A percentile compares a stretch with the other conserved stretches of the same genome.
Evolutionary conservation across 1,284 basidiomycete species (phyloP).

Genomic region (Apiotrichum brassicae): DNA sequence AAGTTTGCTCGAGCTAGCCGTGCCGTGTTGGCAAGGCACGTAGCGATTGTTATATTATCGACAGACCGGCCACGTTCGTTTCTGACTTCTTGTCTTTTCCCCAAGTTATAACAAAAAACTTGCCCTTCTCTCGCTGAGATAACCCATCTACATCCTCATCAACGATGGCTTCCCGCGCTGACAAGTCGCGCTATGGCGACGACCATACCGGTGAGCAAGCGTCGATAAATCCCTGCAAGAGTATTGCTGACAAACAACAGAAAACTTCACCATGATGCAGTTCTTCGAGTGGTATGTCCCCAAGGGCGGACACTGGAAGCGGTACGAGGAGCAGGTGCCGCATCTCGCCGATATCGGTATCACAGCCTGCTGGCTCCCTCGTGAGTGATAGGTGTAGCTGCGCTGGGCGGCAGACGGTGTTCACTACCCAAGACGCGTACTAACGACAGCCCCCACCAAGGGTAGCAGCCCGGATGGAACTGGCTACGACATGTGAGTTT

Average conservation of each 20-base stretch:
- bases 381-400: constrained; percentile 23
- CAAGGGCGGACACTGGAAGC: constrained; percentile 57
- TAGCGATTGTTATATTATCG: too few species aligned
- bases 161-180: constrained; percentile 8
- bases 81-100: too few species aligned
- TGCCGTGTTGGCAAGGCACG: too few species aligned
- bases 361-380: constrained; percentile 65
- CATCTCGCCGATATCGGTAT: constrained; percentile 69
- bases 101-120: too few species aligned
- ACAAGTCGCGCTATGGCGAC: constrained; percentile 9
- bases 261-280: constrained; percentile 46
- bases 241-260: constrained; percentile 15
- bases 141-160: too few species aligned
- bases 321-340: constrained; percentile 66
- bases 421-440: background rate
- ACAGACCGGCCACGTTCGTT: too few species aligned
- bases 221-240: background rate
- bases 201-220: constrained; percentile 9
- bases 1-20: too few species aligned
- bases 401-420: background rate
- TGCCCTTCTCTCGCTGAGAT: too few species aligned
- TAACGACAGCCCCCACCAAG: constrained; percentile 39
- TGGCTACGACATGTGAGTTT: constrained; percentile 37
- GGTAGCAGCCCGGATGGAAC: constrained; percentile 40
- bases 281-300: constrained; percentile 44